These are phyloP conservation scores for Melanomma pulvis-pyrius DNA, from an alignment of 495 filamentous ascomycete species.

Conservation along the genomic window DNA sequence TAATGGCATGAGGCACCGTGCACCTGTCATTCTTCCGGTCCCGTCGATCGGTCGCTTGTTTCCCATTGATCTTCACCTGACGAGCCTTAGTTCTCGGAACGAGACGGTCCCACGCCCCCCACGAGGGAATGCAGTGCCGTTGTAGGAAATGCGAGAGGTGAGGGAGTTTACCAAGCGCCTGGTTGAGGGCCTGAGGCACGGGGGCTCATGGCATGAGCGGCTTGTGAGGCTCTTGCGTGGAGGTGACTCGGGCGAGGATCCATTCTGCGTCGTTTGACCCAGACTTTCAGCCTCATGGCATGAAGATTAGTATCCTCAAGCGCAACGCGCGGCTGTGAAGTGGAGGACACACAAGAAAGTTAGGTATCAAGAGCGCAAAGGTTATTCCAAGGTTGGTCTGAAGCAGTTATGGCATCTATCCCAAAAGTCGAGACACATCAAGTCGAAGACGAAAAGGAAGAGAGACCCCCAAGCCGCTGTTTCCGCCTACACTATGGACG, in stretches of 20 bases:
- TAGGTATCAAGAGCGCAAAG: too few species aligned
- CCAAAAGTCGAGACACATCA: too few species aligned
- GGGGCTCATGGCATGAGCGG: constrained; percentile 1
- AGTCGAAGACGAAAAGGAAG: too few species aligned
- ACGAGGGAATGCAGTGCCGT: neutral
- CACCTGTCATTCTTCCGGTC: neutral
- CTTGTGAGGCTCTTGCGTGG: neutral
- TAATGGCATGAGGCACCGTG: constrained; percentile 19
- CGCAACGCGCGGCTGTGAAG: neutral
- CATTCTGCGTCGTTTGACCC: neutral
- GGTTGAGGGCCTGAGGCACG: neutral
- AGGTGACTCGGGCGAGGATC: too few species aligned
- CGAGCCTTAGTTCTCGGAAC: neutral
- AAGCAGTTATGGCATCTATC: too few species aligned
- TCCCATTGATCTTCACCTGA: neutral
- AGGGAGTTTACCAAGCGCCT: neutral
- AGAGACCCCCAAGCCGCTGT: too few species aligned
- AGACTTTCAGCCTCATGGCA: neutral
- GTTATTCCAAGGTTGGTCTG: too few species aligned
- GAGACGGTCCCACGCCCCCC: neutral
- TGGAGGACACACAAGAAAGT: too few species aligned
- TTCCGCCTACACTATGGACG: too few species aligned
- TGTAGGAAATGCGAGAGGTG: neutral
- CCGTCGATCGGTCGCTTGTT: constrained; percentile 12
- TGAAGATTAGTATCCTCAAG: neutral